Percentiles rank a stretch among this genome's conserved stretches.
Evolutionary conservation across 2,329 filamentous ascomycete species (phyloP).

Genomic region (Cucurbitaria berberidis): DNA sequence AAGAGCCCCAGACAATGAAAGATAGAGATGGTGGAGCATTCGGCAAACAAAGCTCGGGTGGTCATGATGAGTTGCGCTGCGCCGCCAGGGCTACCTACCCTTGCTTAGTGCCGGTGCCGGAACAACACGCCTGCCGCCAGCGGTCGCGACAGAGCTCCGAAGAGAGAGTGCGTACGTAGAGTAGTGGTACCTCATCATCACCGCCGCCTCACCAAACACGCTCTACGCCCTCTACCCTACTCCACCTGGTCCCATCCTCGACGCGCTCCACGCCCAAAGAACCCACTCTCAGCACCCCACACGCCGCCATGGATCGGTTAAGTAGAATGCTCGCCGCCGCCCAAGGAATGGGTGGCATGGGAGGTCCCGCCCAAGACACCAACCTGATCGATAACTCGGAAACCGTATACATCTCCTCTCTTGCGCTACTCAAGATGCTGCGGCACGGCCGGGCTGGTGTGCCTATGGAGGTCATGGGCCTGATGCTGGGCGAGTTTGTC

Average conservation of each 20-base stretch:
- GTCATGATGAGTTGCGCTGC: constrained; percentile 17
- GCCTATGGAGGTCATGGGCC: constrained; percentile 99
- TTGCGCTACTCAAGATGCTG: constrained; percentile 97
- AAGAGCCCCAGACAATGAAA: not conserved
- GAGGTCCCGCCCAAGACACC: constrained; percentile 68
- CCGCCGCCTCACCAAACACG: constrained; percentile 12
- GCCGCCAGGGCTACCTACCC: constrained; percentile 7
- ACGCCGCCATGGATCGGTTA: constrained; percentile 79
- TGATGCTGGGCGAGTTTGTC: constrained; percentile 98
- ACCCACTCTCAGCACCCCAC: not conserved
- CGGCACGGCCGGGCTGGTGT: constrained; percentile 96
- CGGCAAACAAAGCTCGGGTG: constrained; percentile 15
- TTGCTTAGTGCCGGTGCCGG: constrained; percentile 14
- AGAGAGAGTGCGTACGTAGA: not conserved
- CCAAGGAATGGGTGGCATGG: constrained; percentile 70
- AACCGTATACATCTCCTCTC: constrained; percentile 98
- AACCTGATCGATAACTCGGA: constrained; percentile 98
- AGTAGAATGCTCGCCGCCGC: constrained; percentile 84
- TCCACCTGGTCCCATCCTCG: too few species aligned
- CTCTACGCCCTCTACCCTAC: too few species aligned
- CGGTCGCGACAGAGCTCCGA: not conserved
- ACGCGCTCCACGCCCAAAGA: constrained; percentile 2
- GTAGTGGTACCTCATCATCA: constrained; percentile 10
- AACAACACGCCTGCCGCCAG: constrained; percentile 14
- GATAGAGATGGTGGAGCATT: constrained; percentile 15